Conservation (phyloP, 163 green algal genomes). For the Chloroidium sp. region DNA sequence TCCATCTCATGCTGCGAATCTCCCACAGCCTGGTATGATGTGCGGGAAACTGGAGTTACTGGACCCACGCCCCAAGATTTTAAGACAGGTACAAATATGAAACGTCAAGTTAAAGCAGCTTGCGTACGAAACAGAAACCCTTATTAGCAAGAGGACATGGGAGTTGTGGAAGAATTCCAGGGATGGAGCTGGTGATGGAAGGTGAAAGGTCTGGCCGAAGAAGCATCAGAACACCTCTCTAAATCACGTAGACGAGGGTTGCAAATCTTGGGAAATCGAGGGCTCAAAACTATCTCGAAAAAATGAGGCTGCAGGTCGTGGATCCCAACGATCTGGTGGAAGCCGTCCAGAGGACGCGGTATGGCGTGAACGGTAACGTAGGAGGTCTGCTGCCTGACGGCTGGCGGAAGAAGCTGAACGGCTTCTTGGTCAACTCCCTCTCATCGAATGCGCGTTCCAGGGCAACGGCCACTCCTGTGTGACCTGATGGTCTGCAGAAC, state of each 20-base stretch:
- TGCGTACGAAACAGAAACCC: not conserved
- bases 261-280: too few species aligned
- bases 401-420: too few species aligned
- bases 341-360: constrained; percentile 57
- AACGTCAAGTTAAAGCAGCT: not conserved
- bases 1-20: not conserved
- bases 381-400: too few species aligned
- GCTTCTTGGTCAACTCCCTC: too few species aligned
- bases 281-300: too few species aligned
- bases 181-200: too few species aligned
- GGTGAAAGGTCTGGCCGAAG: too few species aligned
- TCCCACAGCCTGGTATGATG: not conserved
- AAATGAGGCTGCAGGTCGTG: constrained; percentile 30
- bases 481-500: too few species aligned
- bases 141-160: not conserved
- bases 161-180: not conserved
- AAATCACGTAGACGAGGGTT: too few species aligned
- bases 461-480: too few species aligned
- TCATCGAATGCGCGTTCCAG: too few species aligned
- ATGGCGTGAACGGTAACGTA: constrained; percentile 16
- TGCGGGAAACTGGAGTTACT: not conserved
- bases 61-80: not conserved
- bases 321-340: constrained; percentile 58
- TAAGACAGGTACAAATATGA: not conserved
- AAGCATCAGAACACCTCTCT: too few species aligned